Evolutionary conservation across 805 yeast genomes (phyloP).

Genomic region (Metschnikowia chrysomelidarum): DNA sequence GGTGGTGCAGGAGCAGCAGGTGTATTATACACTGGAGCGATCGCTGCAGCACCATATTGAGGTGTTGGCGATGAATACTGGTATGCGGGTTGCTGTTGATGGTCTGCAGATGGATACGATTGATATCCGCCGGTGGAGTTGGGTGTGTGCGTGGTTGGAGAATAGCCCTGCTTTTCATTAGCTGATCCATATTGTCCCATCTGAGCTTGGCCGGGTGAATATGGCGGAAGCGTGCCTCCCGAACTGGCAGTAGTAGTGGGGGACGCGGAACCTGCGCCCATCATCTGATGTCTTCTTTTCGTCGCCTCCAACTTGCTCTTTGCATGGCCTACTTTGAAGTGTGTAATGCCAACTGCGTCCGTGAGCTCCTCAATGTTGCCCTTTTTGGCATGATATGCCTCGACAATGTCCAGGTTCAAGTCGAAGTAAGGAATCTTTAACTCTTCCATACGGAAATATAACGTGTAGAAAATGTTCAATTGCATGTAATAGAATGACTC

Average conservation of each 20-base stretch:
- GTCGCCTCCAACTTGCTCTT: slow-evolving; percentile 81
- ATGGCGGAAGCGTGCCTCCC: slow-evolving; percentile 33
- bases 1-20: slow-evolving; percentile 22
- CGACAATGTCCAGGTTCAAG: slow-evolving; percentile 76
- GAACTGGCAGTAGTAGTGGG: slow-evolving; percentile 22
- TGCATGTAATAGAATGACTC: slow-evolving; percentile 97
- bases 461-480: slow-evolving; percentile 90
- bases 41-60: slow-evolving; percentile 14
- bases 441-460: slow-evolving; percentile 88
- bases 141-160: slow-evolving; percentile 6
- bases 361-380: slow-evolving; percentile 90
- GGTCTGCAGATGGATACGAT: slow-evolving; percentile 13
- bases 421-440: slow-evolving; percentile 97
- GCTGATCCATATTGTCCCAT: slow-evolving; percentile 14
- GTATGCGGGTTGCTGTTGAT: slow-evolving; percentile 20
- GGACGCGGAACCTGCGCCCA: slow-evolving; percentile 28
- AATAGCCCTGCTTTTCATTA: slow-evolving; percentile 16
- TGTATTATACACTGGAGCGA: slow-evolving; percentile 20
- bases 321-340: slow-evolving; percentile 87
- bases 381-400: slow-evolving; percentile 74
- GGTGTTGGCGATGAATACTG: slow-evolving; percentile 27
- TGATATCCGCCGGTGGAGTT: slow-evolving; percentile 13
- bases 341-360: slow-evolving; percentile 86
- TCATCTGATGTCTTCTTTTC: slow-evolving; percentile 63
- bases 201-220: slow-evolving; percentile 31